A percentile compares a stretch with the other conserved stretches of the same genome.
Conservation (phyloP, 2,329 filamentous ascomycete species). For the Thielaviopsis musarum region DNA sequence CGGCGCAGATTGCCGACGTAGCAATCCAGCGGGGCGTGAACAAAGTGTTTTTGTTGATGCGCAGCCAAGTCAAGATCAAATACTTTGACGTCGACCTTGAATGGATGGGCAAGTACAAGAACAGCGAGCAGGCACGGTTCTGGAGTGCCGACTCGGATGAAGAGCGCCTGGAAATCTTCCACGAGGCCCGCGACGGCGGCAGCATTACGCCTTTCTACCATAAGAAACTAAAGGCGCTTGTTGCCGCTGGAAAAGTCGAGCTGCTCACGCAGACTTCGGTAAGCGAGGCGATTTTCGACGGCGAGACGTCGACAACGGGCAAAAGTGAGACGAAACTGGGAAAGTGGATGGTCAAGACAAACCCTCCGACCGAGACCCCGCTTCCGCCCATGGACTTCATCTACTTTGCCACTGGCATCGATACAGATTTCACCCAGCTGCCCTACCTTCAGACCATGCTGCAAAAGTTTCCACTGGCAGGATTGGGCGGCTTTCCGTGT, state of each 20-base stretch:
- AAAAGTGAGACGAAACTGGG: slow-evolving; percentile 6
- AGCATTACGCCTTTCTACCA: slow-evolving; percentile 55
- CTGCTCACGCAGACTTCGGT: slow-evolving; percentile 39
- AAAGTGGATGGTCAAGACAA: slow-evolving; percentile 29
- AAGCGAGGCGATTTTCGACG: slow-evolving; percentile 27
- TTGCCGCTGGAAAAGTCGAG: slow-evolving; percentile 31
- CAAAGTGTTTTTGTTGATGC: slow-evolving; percentile 55
- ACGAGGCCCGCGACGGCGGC: slow-evolving; percentile 53
- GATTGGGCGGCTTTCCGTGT: slow-evolving; percentile 50
- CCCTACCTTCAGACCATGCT: slow-evolving; percentile 45
- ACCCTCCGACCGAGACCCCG: slow-evolving; percentile 29
- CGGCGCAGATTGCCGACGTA: slow-evolving; percentile 55
- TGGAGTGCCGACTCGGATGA: slow-evolving; percentile 59
- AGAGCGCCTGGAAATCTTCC: slow-evolving; percentile 49
- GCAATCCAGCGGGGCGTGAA: slow-evolving; percentile 46
- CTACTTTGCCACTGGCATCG: slow-evolving; percentile 59
- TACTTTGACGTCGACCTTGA: slow-evolving; percentile 60
- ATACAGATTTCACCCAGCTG: slow-evolving; percentile 42
- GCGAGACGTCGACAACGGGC: background rate
- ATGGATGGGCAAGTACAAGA: slow-evolving; percentile 74
- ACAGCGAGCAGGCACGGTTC: slow-evolving; percentile 58
- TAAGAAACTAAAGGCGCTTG: slow-evolving; percentile 47
- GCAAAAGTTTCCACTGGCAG: slow-evolving; percentile 41
- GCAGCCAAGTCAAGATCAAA: slow-evolving; percentile 41
- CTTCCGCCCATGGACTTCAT: slow-evolving; percentile 49